Evolutionary conservation across 2,329 filamentous ascomycete genomes (phyloP), one percentile per base, ranked within the genome.

Genomic region (Neonectria sp.): DNA sequence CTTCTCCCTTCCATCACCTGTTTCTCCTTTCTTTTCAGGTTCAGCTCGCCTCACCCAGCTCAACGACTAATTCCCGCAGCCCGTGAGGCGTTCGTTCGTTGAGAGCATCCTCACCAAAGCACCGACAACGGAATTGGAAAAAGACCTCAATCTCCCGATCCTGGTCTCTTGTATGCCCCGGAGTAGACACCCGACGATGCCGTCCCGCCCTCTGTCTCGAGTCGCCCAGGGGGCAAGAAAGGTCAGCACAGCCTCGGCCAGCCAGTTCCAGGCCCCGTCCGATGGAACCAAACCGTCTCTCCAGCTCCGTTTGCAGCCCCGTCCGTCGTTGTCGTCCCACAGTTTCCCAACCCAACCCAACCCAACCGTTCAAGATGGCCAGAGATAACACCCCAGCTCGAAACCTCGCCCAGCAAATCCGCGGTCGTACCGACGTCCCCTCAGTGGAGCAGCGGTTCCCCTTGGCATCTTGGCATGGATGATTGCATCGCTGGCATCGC

Each of bases 121-220:
- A 35, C 37, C 45, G 29, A 46, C 46, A 60, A 48, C n/a, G 43
- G 37, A 43, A 35, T 35, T 35, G 31, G 25, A 59, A 60, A 68
- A 70, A 68, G 62, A 57, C 37, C 68, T 66, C 66, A 70, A 70
- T 53, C 35, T 58, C 45, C 45, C 17, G 40, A 48, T 45, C 27
- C 25, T 27, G 3, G 29, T 35, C 15, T 21, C 21, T 8, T 33
- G 24, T 25, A 25, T 25, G 46, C 35, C 17, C 46, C 68, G 68
- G 68, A 68, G 35, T 31, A 60, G 45, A 58, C 58, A 13, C 55
- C 68, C 68, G 68, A 70, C 65, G 55, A 60, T 68, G 65, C 68
- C 68, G 68, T 65, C 53, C 45, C 52, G 21, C 21, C 21, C 21
- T 21, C 21, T 21, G 21, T 21, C 21, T 21, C 21, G 21, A 21